Conservation (phyloP, 345 rosid species). For the Ceriops decandra region DNA sequence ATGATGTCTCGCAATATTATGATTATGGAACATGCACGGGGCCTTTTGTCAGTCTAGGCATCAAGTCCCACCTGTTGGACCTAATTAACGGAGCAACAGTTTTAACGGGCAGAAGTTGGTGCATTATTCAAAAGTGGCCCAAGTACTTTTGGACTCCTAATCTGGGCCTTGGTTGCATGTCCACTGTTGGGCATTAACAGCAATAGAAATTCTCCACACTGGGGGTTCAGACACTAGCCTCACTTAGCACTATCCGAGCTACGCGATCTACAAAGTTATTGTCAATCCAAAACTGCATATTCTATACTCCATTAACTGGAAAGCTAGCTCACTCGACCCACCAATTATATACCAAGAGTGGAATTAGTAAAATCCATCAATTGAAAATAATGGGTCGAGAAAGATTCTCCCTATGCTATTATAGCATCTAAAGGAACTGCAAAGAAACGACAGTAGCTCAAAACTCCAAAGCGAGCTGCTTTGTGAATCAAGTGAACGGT, state of each 20-base stretch:
- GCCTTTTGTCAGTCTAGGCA: too few relatives aligned
- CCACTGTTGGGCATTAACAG: too few relatives aligned
- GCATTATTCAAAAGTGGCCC: neutral
- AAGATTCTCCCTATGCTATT: too few relatives aligned
- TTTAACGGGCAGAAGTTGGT: constrained; percentile 7
- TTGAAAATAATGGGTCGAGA: neutral
- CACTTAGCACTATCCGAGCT: too few relatives aligned
- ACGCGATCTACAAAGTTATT: too few relatives aligned
- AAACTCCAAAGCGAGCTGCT: neutral
- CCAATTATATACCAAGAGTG: constrained; percentile 1
- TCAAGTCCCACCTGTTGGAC: neutral
- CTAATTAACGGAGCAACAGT: constrained; percentile 9
- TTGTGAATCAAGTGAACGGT: neutral
- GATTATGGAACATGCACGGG: too few relatives aligned
- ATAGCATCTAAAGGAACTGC: neutral
- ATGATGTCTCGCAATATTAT: too few relatives aligned
- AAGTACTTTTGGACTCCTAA: neutral
- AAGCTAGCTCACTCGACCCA: neutral
- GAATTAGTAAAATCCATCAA: neutral
- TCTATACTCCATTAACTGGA: too few relatives aligned
- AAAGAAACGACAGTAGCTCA: neutral
- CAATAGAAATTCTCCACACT: too few relatives aligned
- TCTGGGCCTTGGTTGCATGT: neutral
- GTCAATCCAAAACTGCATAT: too few relatives aligned
- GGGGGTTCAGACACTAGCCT: too few relatives aligned